These are phyloP conservation scores for Volvox carteri DNA, from an alignment of 163 green algal species.

Conservation along the genomic window DNA sequence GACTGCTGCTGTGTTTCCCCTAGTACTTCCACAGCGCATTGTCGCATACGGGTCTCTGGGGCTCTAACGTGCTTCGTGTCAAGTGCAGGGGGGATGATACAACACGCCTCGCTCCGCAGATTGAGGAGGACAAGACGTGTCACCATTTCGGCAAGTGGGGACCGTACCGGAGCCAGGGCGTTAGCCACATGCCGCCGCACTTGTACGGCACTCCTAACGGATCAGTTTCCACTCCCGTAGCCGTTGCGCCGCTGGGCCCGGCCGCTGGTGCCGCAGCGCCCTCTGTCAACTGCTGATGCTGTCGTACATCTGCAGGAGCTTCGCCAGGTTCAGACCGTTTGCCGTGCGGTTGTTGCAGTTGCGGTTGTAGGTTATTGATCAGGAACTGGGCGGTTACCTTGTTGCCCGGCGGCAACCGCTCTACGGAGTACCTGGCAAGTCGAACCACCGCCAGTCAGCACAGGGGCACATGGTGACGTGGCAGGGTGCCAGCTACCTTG, in stretches of 20 bases:
- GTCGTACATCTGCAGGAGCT: background rate
- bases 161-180: constrained; percentile 52
- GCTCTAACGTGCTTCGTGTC: too few relatives aligned
- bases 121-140: too few relatives aligned
- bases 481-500: too few relatives aligned
- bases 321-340: background rate
- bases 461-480: too few relatives aligned
- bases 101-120: too few relatives aligned
- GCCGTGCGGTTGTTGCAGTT: background rate
- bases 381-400: constrained; percentile 48
- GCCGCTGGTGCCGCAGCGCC: background rate
- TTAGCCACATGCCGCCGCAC: constrained; percentile 50
- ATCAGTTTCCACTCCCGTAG: background rate
- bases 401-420: constrained; percentile 33
- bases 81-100: too few relatives aligned
- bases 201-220: constrained; percentile 44
- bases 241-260: background rate
- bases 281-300: background rate
- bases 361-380: background rate
- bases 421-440: constrained; percentile 53
- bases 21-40: too few relatives aligned
- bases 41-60: too few relatives aligned
- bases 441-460: too few relatives aligned
- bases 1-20: too few relatives aligned
- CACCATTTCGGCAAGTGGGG: too few relatives aligned